Evolutionary conservation across 1,284 basidiomycete species (phyloP).

Genomic region (Puccinia coronata): DNA sequence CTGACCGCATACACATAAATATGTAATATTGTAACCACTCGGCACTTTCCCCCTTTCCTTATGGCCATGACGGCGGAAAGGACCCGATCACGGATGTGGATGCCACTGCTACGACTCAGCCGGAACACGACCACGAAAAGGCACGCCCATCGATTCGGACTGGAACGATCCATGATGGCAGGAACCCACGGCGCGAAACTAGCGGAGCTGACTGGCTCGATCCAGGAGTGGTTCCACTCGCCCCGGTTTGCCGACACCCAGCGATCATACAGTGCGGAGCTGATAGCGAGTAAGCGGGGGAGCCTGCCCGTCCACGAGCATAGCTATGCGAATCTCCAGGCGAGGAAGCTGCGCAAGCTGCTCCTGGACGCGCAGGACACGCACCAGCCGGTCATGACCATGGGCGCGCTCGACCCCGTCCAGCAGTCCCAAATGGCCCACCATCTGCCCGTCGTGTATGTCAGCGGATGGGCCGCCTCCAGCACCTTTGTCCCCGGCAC

Average conservation of each 20-base stretch:
- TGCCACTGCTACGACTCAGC: neutral
- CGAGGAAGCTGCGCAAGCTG: constrained; percentile 76
- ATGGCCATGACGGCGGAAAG: neutral
- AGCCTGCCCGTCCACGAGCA: constrained; percentile 76
- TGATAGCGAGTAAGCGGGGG: constrained; percentile 83
- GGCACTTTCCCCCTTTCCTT: too few species aligned
- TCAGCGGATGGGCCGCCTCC: constrained; percentile 58
- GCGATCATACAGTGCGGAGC: constrained; percentile 74
- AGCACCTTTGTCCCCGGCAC: constrained; percentile 58
- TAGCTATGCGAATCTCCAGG: constrained; percentile 70
- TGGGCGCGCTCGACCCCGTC: constrained; percentile 67
- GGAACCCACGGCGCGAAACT: constrained; percentile 4
- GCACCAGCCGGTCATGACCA: constrained; percentile 74
- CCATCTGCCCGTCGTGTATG: constrained; percentile 58
- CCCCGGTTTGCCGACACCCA: constrained; percentile 75
- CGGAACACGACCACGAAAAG: too few species aligned
- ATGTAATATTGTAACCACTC: too few species aligned
- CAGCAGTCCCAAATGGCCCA: constrained; percentile 59
- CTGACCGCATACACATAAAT: neutral
- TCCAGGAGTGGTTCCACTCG: constrained; percentile 72
- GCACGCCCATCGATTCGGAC: too few species aligned
- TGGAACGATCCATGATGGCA: neutral
- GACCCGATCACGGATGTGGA: neutral
- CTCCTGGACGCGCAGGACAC: constrained; percentile 69
- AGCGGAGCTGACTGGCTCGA: constrained; percentile 13